phyloP scores from a whole-genome alignment of 192 early-diverging fungal genomes.

The Entophlyctis luteolus region DNA sequence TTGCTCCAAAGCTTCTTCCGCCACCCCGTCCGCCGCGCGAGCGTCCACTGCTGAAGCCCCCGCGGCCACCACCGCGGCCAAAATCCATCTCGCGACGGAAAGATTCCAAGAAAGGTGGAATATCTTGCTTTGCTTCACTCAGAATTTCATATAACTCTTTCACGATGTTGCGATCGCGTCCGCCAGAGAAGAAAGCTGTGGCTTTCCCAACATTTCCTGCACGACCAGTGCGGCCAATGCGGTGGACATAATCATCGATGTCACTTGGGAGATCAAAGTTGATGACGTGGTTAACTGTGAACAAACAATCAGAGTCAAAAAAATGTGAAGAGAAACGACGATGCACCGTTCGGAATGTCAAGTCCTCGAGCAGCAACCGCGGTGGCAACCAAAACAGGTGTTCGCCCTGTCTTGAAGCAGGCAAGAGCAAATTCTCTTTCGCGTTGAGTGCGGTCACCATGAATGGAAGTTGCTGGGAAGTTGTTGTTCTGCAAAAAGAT shows the following conservation, averaged over 20 bases:
- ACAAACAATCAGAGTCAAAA: no score
- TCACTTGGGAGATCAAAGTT: slow-evolving; percentile 79
- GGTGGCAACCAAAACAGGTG: slow-evolving; percentile 88
- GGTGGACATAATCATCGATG: slow-evolving; percentile 95
- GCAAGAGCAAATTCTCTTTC: slow-evolving; percentile 91
- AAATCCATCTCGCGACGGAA: slow-evolving; percentile 46
- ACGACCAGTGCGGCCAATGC: slow-evolving; percentile 95
- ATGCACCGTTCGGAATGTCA: slow-evolving; percentile 84
- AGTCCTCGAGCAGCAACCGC: slow-evolving; percentile 96
- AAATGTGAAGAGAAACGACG: no score
- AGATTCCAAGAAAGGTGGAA: slow-evolving; percentile 74
- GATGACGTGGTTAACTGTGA: slow-evolving; percentile 81
- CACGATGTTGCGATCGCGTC: slow-evolving; percentile 75
- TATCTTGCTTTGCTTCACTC: slow-evolving; percentile 89
- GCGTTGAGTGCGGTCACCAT: slow-evolving; percentile 92
- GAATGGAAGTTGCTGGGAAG: slow-evolving; percentile 93
- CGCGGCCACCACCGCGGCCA: slow-evolving; percentile 51
- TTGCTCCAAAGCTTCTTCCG: slow-evolving; percentile 32
- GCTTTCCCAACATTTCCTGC: slow-evolving; percentile 90
- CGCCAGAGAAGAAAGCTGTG: slow-evolving; percentile 92
- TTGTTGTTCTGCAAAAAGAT: slow-evolving; percentile 69
- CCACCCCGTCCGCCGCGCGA: slow-evolving; percentile 33
- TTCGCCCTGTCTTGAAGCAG: slow-evolving; percentile 74
- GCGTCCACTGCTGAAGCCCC: slow-evolving; percentile 40
- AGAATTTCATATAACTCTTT: slow-evolving; percentile 83